A percentile compares a stretch with the other conserved stretches of the same genome.
Conservation (phyloP, 768 basidiomycete genomes). For the Calocera viscosa region DNA sequence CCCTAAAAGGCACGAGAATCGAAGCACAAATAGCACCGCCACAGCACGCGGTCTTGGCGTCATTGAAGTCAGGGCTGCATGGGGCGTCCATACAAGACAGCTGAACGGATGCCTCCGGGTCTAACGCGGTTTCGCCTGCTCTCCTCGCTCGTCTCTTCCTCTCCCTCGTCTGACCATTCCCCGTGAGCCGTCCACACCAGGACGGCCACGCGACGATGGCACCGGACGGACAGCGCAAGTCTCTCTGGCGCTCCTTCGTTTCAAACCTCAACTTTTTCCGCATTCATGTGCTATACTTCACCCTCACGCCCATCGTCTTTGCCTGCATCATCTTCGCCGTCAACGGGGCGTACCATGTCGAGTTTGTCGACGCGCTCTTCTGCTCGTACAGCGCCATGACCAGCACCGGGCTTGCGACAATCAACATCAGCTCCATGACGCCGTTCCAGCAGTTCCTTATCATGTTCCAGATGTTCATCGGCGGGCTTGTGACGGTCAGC, state of each 20-base stretch:
- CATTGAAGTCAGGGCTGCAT: background rate
- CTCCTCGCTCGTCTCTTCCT: background rate
- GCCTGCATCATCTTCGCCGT: constrained; percentile 72
- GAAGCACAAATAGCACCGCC: background rate
- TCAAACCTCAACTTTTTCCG: constrained; percentile 39
- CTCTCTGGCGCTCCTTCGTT: background rate
- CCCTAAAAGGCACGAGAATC: background rate
- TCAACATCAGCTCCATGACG: constrained; percentile 21
- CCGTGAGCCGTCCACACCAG: background rate
- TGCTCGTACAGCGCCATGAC: constrained; percentile 66
- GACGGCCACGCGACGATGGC: no score
- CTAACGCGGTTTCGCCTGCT: no score
- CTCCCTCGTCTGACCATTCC: background rate
- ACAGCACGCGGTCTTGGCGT: background rate
- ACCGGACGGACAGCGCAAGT: background rate
- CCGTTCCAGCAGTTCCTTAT: constrained; percentile 26
- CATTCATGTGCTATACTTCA: constrained; percentile 38
- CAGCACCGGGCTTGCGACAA: constrained; percentile 37
- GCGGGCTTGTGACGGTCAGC: constrained; percentile 66
- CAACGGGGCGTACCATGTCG: constrained; percentile 48
- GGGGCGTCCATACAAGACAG: background rate
- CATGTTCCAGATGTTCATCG: constrained; percentile 67
- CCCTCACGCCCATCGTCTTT: constrained; percentile 63
- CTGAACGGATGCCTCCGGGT: background rate
- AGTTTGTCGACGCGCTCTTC: constrained; percentile 69